A percentile compares a stretch with the other conserved stretches of the same genome.
These are phyloP conservation scores for Capillidium rhysosporum DNA, from an alignment of 371 early-diverging fungal species.

Conservation along the genomic window DNA sequence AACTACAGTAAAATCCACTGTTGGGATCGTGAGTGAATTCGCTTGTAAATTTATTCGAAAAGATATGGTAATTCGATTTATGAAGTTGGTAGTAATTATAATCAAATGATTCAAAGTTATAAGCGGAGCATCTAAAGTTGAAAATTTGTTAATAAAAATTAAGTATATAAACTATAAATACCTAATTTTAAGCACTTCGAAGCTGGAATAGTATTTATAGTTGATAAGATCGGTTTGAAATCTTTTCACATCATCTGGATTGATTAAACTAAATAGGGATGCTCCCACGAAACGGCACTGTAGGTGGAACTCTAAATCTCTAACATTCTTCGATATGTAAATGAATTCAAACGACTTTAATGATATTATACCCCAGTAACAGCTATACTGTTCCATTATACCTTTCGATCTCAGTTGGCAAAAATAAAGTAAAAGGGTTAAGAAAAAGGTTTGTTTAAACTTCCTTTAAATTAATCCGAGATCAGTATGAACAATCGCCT, in stretches of 20 bases:
- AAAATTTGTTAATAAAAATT: neutral
- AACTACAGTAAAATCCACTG: no score
- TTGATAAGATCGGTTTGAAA: neutral
- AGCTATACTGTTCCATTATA: neutral
- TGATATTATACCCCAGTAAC: conserved; percentile 1
- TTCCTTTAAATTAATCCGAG: no score
- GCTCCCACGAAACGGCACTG: neutral
- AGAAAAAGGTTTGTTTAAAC: no score
- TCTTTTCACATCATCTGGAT: neutral
- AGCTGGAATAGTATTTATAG: neutral
- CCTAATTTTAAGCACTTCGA: neutral
- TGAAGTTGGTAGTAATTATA: neutral
- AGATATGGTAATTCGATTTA: no score
- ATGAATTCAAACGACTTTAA: neutral
- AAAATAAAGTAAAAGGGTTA: neutral
- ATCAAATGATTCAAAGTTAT: neutral
- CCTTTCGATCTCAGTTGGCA: neutral
- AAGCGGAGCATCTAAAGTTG: neutral
- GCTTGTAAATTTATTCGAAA: no score
- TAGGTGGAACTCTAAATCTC: neutral
- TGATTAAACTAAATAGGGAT: neutral
- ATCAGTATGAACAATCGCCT: no score
- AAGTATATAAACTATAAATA: neutral
- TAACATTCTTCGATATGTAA: conserved; percentile 3
- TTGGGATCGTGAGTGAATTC: no score